Evolutionary conservation across 148 eudicot species (phyloP).

Genomic region (Rhododendron molle): DNA sequence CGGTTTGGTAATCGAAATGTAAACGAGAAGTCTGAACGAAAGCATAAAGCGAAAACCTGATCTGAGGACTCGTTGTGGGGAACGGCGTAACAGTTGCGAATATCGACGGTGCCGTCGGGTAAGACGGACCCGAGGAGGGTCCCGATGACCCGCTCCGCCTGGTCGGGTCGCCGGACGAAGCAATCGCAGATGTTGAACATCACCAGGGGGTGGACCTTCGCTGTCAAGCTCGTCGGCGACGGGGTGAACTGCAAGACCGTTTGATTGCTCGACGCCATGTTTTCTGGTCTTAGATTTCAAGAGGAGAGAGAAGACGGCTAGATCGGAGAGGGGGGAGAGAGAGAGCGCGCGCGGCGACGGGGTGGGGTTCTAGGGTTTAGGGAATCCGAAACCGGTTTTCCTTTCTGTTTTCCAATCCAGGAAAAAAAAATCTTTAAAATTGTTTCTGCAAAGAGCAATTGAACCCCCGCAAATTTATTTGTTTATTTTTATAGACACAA

Average conservation of each 20-base stretch:
- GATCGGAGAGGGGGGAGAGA: background rate
- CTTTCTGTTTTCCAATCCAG: background rate
- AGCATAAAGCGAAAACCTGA: constrained; percentile 50
- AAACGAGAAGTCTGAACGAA: background rate
- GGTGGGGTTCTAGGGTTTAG: constrained; percentile 10
- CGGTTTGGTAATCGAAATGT: background rate
- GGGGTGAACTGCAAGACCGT: constrained; percentile 59
- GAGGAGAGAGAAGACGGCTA: background rate
- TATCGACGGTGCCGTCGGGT: constrained; percentile 78
- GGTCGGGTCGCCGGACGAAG: constrained; percentile 84
- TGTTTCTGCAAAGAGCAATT: too few relatives aligned
- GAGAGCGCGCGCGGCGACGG: background rate
- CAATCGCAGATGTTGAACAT: constrained; percentile 87
- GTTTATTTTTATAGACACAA: too few relatives aligned
- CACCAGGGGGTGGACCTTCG: constrained; percentile 82
- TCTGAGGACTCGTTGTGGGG: constrained; percentile 88
- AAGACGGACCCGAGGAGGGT: constrained; percentile 84
- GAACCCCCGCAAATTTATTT: too few relatives aligned
- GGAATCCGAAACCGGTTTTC: background rate
- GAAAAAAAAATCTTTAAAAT: too few relatives aligned
- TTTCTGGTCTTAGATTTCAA: background rate
- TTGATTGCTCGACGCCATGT: constrained; percentile 49
- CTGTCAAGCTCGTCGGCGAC: constrained; percentile 41
- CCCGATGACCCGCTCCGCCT: constrained; percentile 90
- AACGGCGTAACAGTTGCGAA: constrained; percentile 88